Percentiles rank a stretch among this genome's conserved stretches.
Evolutionary conservation across 2,329 filamentous ascomycete species (phyloP).

Genomic region (Zymoseptoria tritici): DNA sequence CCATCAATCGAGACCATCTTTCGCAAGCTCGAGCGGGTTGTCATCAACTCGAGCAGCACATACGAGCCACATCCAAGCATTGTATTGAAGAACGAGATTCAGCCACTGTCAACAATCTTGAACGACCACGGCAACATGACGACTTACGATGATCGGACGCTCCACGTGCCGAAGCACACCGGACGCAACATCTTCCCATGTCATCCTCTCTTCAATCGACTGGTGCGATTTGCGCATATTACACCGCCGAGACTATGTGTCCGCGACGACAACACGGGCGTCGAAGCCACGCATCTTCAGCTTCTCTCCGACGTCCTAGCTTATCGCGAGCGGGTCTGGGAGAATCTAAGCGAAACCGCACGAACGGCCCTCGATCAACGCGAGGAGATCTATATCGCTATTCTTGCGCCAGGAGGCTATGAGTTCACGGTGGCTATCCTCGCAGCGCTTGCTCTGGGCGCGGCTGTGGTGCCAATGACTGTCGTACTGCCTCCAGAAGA

Average conservation of each 20-base stretch:
- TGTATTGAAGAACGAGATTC: slow-evolving; percentile 6
- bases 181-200: slow-evolving; percentile 25
- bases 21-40: slow-evolving; percentile 11
- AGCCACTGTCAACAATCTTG: slow-evolving; percentile 11
- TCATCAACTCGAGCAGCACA: slow-evolving; percentile 12
- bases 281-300: slow-evolving; percentile 35
- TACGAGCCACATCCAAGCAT: slow-evolving; percentile 6
- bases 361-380: slow-evolving; percentile 26
- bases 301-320: slow-evolving; percentile 40
- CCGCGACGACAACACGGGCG: slow-evolving; percentile 32
- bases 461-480: slow-evolving; percentile 41
- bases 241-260: slow-evolving; percentile 32
- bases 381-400: slow-evolving; percentile 38
- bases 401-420: slow-evolving; percentile 42
- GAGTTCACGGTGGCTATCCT: slow-evolving; percentile 44
- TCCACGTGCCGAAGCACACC: slow-evolving; percentile 12
- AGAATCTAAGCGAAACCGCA: slow-evolving; percentile 24
- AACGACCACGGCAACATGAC: slow-evolving; percentile 12
- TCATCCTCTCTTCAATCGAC: slow-evolving; percentile 33
- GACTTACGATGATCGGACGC: slow-evolving; percentile 21
- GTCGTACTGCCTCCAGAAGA: slow-evolving; percentile 38
- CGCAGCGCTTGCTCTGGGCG: slow-evolving; percentile 41
- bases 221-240: slow-evolving; percentile 35
- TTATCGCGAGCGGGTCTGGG: slow-evolving; percentile 34
- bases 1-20: slow-evolving; percentile 14